Base-by-base conservation (phyloP, 2,329 filamentous ascomycete genomes). In the Exophiala calicioides region DNA sequence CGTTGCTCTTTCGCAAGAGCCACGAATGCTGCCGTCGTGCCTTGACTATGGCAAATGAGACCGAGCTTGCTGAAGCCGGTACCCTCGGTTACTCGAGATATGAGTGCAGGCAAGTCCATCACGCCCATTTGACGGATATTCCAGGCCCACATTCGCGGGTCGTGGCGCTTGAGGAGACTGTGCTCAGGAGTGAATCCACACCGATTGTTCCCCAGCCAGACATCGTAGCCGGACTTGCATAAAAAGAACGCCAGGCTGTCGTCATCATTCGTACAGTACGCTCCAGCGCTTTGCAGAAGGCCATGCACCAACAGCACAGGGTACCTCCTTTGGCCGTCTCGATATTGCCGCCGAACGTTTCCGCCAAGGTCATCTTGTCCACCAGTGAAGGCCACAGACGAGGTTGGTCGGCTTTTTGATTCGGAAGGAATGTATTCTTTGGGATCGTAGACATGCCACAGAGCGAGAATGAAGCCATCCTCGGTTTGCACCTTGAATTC, bases 71-170 rank as follows among this genome's bases (percentile, higher is more conserved):
- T 73, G 60, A 94, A 95, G 0, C 86, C 84, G 0, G 90, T 96
- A 68, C 94, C 86, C 29, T 76, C 77, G 2, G 95, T 75, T 1
- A 96, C 88, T 4, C 88, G 82, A 0, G 85, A 88, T 1, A 86
- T 79, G 24, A 96, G 76, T 0, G 90, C 90, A 0, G 90, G 79
- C 2, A 97, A 76, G 63, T 97, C 91, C 62, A 94, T 81, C 1
- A 90, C 84, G 3, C 90, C 91, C 86, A 96, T 94, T 62, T 95
- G 88, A 0, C 88, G 81, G 44, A 96, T 94, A 57, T 95, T 95
- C 91, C 91, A 97, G 30, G 84, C 82, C 91, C 91, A 96, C 88
- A 96, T 94, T 21, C 90, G 80, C 1, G 91, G 90, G 62, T 97
- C 91, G 3, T 72, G 72, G 56, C 86, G 82, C 2, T 80, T 69